phyloP scores from a whole-genome alignment of 2,329 filamentous ascomycete genomes.

The Ophiostoma fasciatum region DNA sequence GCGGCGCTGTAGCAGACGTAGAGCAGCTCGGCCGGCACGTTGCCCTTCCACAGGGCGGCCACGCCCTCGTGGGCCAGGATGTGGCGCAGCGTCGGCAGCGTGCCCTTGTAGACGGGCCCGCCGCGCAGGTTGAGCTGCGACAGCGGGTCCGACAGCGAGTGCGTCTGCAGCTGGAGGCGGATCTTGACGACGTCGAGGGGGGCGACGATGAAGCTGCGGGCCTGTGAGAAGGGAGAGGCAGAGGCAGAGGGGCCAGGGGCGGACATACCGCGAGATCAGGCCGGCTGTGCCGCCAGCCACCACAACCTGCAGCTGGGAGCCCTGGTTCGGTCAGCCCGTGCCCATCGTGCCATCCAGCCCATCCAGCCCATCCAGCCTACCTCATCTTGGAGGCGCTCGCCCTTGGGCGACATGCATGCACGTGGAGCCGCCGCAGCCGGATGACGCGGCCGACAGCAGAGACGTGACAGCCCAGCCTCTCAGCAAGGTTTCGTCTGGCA shows the following conservation, averaged over 20 bases:
- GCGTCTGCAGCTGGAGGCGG: constrained; percentile 81
- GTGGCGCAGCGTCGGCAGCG: constrained; percentile 56
- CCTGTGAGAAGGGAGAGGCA: background rate
- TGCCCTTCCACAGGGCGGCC: constrained; percentile 89
- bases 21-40: constrained; percentile 85
- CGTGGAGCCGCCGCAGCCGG: too few relatives aligned
- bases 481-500: too few relatives aligned
- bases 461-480: too few relatives aligned
- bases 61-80: constrained; percentile 74
- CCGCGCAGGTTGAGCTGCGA: constrained; percentile 34
- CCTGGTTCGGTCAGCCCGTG: constrained; percentile 20
- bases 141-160: constrained; percentile 64
- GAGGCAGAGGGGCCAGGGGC: background rate
- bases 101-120: constrained; percentile 54
- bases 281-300: constrained; percentile 52
- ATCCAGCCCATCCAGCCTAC: constrained; percentile 18
- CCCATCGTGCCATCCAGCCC: background rate
- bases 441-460: constrained; percentile 3
- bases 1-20: constrained; percentile 82
- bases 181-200: constrained; percentile 98
- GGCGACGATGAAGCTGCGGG: constrained; percentile 68
- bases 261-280: constrained; percentile 62
- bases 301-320: constrained; percentile 41
- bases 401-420: constrained; percentile 29
- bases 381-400: constrained; percentile 43